Percentiles rank a stretch among this genome's conserved stretches.
Conservation (phyloP, 2,329 filamentous ascomycete genomes). For the Aspergillus persii region DNA sequence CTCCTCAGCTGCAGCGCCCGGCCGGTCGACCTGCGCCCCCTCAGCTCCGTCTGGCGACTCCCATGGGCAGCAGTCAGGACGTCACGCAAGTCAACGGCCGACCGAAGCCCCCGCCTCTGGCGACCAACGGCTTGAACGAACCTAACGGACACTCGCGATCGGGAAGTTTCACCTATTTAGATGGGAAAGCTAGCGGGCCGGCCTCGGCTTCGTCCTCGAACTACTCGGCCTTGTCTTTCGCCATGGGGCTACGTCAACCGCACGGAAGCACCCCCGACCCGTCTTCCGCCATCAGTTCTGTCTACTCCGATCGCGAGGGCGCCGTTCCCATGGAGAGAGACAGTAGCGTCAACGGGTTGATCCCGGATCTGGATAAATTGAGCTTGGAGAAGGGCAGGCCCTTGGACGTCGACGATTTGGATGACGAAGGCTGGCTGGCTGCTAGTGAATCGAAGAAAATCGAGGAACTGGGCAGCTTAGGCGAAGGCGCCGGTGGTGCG, state of each 20-base stretch:
- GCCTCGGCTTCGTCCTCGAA: constrained; percentile 84
- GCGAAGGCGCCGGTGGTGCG: constrained; percentile 92
- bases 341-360: constrained; percentile 71
- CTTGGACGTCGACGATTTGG: constrained; percentile 88
- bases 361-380: constrained; percentile 75
- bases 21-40: constrained; percentile 64
- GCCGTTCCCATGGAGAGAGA: constrained; percentile 78
- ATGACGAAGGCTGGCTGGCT: constrained; percentile 92
- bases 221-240: constrained; percentile 79
- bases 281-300: constrained; percentile 79
- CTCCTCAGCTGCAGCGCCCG: constrained; percentile 35
- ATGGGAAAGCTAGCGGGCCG: constrained; percentile 75
- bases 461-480: constrained; percentile 80
- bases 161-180: constrained; percentile 75
- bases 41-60: constrained; percentile 81
- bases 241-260: constrained; percentile 64
- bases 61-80: constrained; percentile 71
- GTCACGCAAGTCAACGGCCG: constrained; percentile 64
- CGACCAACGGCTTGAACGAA: constrained; percentile 75
- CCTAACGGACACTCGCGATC: constrained; percentile 77
- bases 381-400: constrained; percentile 78
- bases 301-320: constrained; percentile 77
- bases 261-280: constrained; percentile 72
- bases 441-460: constrained; percentile 88
- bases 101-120: constrained; percentile 55